phyloP scores from a whole-genome alignment of 2,329 filamentous ascomycete species.

The Lasiodiplodia theobromae region DNA sequence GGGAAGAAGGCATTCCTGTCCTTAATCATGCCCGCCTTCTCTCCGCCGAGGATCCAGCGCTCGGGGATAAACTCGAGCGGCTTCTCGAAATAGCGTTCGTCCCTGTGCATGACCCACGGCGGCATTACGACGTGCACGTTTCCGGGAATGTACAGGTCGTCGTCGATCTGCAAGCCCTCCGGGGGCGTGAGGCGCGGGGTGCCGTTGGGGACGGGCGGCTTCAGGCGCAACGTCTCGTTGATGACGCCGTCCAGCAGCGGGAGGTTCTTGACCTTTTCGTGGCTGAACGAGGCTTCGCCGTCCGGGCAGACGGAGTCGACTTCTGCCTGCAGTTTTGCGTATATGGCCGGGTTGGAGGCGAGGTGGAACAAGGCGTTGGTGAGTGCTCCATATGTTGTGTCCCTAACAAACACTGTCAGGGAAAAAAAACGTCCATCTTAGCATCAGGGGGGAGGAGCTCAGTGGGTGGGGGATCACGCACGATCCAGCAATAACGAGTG shows the following conservation, averaged over 20 bases:
- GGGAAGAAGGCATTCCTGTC: slow-evolving; percentile 33
- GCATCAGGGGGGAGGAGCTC: too few species aligned
- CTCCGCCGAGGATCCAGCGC: slow-evolving; percentile 39
- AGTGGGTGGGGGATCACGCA: neutral
- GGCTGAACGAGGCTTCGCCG: slow-evolving; percentile 41
- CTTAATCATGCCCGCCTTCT: slow-evolving; percentile 41
- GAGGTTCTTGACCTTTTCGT: slow-evolving; percentile 33
- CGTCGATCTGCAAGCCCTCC: slow-evolving; percentile 45
- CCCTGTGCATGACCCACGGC: slow-evolving; percentile 40
- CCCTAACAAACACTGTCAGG: slow-evolving; percentile 35
- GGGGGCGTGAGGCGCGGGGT: slow-evolving; percentile 46
- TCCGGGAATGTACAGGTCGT: slow-evolving; percentile 45
- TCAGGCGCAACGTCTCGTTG: slow-evolving; percentile 51
- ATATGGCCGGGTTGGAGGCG: slow-evolving; percentile 45
- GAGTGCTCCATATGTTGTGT: slow-evolving; percentile 54
- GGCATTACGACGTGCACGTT: slow-evolving; percentile 41
- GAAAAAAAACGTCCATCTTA: too few species aligned
- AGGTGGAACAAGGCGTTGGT: slow-evolving; percentile 54
- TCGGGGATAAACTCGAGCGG: slow-evolving; percentile 42
- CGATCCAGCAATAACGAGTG: slow-evolving; percentile 23
- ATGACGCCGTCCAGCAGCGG: slow-evolving; percentile 48
- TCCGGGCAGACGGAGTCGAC: slow-evolving; percentile 46
- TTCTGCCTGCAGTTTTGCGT: slow-evolving; percentile 44
- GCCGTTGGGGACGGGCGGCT: slow-evolving; percentile 48
- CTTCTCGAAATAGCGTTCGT: slow-evolving; percentile 32